Base-by-base conservation (phyloP, 2,329 filamentous ascomycete species). In the Fusarium foetens region DNA sequence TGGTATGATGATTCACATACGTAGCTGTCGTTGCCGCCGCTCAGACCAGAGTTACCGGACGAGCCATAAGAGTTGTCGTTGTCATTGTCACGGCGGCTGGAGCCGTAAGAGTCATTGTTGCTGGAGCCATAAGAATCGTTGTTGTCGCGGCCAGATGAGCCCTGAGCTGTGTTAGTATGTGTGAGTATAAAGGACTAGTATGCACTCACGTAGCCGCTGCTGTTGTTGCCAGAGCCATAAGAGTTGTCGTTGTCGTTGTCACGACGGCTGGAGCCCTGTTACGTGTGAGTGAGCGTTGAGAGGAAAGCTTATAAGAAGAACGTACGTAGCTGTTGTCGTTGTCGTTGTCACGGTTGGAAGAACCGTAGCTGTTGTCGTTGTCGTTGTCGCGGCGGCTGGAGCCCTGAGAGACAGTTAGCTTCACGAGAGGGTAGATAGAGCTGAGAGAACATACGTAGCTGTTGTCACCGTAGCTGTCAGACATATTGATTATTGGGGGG, bases 381-480 rank as follows among this genome's bases (percentile, higher is more conserved):
- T 73, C 68, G 29, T 73, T 61, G 45, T 73, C 70, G 17, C 71
- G 71, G 60, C 67, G 69, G 68, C 51, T 60, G 21, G 69, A 71
- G 68, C 68, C 68, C 68, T 35, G 21, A n/a, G 9, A 31, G 25
- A 58, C 9, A 41, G n/a, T 72, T 36, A 71, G 68, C 27, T 58
- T 53, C 29, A 43, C 43, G 39, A 10, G 13, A 42, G 11, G 21
- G 11, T 27, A 33, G n/a, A 33, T 12, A 25, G n/a, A 19, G 6
- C 46, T 12, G 31, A 33, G 16, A n/a, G 39, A 33, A 54, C 77
- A 42, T 70, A 78, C 76, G 69, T 71, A 75, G 66, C 77, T 74
- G 68, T 78, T 79, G 77, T 76, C 71, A 64, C 80, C 80, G 81
- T 84, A 81, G 76, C 81, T 79, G 82, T 84, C 86, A 83, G 85